Base-by-base conservation (phyloP, 208 protist genomes). In the Trypanosoma boissoni region DNA sequence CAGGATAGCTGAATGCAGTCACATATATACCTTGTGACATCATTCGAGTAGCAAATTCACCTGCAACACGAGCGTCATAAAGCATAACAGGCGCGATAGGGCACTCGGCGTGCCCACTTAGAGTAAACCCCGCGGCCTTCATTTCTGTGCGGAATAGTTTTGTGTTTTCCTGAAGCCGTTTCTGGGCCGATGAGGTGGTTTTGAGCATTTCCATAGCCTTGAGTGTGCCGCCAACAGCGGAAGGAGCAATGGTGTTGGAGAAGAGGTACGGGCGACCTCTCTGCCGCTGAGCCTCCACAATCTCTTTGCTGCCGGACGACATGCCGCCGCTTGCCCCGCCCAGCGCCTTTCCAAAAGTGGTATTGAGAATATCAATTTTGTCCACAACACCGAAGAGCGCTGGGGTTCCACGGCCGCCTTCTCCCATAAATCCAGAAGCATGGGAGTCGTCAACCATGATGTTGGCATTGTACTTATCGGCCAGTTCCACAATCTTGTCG, bases 1-100 rank as follows among this genome's bases (percentile, higher is more conserved):
- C 89, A 8, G 92, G 92, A 63, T 73, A 97, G 23, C 51, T 74
- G 64, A 97, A 97, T 20, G 68, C 88, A 43, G 92, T 92, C 29
- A 97, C 92, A 58, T 97, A 97, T 65, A 97, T 94, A 44, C 80
- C 84, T 24, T 67, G 54, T n/a, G 73, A 51, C 31, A 96, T 69
- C 83, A 97, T 90, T 20, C 78, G 66, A 10, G 91, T 69, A 1
- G 92, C 87, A 42, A 97, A 89, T 18, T 86, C 42, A 43, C 57
- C 37, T 23, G 92, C 92, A 9, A 97, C 44, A 20, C 64, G 50
- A 7, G 92, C 92, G 48, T 97, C 92, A 29, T 72, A 60, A 0
- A 84, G 41, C 76, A 80, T 79, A 0, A 97, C 80, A 23, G 92
- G 89, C 3, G 32, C 73, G 60, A 97, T 97, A 14, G 92, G 89